Evolutionary conservation across 2,329 filamentous ascomycete species (phyloP).

Genomic region (Claviceps digitariae): DNA sequence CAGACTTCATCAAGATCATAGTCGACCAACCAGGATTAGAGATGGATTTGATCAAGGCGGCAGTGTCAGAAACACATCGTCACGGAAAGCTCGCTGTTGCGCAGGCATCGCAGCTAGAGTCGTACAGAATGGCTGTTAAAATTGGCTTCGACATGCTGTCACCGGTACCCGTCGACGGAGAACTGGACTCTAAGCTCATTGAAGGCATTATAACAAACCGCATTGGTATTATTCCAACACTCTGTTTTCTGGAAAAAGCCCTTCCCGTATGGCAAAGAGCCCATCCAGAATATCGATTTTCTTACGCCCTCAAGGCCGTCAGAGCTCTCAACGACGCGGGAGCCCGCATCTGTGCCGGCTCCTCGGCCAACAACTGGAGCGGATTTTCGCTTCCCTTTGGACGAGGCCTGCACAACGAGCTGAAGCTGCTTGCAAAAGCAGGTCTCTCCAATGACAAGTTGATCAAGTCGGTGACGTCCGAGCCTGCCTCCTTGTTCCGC

Average conservation of each 20-base stretch:
- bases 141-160: conserved; percentile 17
- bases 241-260: conserved; percentile 10
- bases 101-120: conserved; percentile 13
- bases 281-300: conserved; percentile 8
- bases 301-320: conserved; percentile 13
- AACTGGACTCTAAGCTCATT: conserved; percentile 11
- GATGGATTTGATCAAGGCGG: conserved; percentile 11
- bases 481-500: conserved; percentile 11
- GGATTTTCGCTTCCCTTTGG: conserved; percentile 7
- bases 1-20: conserved; percentile 17
- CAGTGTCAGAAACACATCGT: conserved; percentile 11
- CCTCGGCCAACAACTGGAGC: conserved; percentile 13
- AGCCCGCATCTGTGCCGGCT: conserved; percentile 18
- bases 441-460: conserved; percentile 11
- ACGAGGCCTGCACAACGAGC: conserved; percentile 11
- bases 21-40: conserved; percentile 10
- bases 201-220: conserved; percentile 1
- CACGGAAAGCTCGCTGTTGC: conserved; percentile 14
- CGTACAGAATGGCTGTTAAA: conserved; percentile 13
- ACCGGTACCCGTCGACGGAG: conserved; percentile 15
- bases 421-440: conserved; percentile 10
- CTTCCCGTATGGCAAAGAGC: background rate
- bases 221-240: conserved; percentile 15
- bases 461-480: conserved; percentile 11
- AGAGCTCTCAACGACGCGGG: conserved; percentile 13